Conservation (phyloP, 1,284 basidiomycete species). For the Cutaneotrichosporon cavernicola region DNA sequence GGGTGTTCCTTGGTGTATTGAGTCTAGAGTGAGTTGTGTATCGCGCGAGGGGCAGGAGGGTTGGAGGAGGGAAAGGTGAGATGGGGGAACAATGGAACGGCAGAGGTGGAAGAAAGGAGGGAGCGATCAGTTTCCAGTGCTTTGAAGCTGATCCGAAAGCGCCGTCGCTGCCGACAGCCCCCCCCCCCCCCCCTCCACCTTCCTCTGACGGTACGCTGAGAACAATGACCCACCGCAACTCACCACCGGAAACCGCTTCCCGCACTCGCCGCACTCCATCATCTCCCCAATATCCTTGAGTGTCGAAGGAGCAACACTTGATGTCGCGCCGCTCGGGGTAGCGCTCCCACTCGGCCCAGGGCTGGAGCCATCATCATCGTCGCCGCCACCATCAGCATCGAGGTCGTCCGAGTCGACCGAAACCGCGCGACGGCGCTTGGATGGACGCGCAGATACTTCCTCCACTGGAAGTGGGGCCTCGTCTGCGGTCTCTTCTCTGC, state of each 20-base stretch:
- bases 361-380: constrained; percentile 7
- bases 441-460: constrained; percentile 34
- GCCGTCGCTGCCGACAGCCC: neutral
- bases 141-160: neutral
- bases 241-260: constrained; percentile 84
- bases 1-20: constrained; percentile 70
- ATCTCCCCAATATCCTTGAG: constrained; percentile 75
- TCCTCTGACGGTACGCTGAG: no score
- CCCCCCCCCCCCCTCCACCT: no score
- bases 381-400: constrained; percentile 52
- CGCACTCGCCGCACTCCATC: constrained; percentile 76
- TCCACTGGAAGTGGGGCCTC: constrained; percentile 18
- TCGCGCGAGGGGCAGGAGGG: no score
- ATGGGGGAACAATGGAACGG: neutral
- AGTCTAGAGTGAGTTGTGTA: constrained; percentile 59
- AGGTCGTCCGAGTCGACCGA: constrained; percentile 66
- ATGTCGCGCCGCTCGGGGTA: constrained; percentile 2
- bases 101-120: neutral
- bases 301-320: constrained; percentile 42
- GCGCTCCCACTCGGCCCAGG: constrained; percentile 6
- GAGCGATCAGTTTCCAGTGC: neutral
- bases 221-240: constrained; percentile 42
- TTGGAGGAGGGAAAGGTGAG: neutral
- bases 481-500: neutral
- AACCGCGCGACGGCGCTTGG: constrained; percentile 44